These are phyloP conservation scores for Fusarium nematophilum DNA, from an alignment of 2,329 filamentous ascomycete species.

Conservation along the genomic window DNA sequence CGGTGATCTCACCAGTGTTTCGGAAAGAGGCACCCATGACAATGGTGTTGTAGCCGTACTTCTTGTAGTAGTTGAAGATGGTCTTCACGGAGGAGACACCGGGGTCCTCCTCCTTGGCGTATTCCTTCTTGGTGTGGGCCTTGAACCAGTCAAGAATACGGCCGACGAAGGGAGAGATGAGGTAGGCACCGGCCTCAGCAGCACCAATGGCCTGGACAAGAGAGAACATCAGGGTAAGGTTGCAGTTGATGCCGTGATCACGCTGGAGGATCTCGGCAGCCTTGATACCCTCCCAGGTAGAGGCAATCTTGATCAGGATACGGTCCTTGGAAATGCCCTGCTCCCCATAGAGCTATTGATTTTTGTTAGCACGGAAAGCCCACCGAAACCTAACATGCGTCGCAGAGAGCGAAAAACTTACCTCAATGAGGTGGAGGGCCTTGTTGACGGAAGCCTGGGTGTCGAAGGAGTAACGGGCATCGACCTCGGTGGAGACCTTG, in stretches of 20 bases:
- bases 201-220: slow-evolving; percentile 92
- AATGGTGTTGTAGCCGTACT: slow-evolving; percentile 98
- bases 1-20: slow-evolving; percentile 95
- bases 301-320: slow-evolving; percentile 97
- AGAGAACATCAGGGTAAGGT: slow-evolving; percentile 99
- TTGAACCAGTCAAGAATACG: slow-evolving; percentile 99
- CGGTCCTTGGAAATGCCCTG: slow-evolving; percentile 93
- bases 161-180: slow-evolving; percentile 99
- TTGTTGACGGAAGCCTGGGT: slow-evolving; percentile 92
- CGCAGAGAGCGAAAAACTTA: slow-evolving; percentile 56
- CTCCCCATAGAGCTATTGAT: slow-evolving; percentile 88
- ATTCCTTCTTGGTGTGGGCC: slow-evolving; percentile 93
- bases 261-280: slow-evolving; percentile 96
- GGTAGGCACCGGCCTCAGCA: slow-evolving; percentile 94
- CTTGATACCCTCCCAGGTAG: slow-evolving; percentile 99
- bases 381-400: slow-evolving; percentile 10
- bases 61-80: slow-evolving; percentile 99
- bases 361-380: slow-evolving; percentile 17
- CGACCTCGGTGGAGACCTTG: slow-evolving; percentile 99
- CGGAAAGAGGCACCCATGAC: slow-evolving; percentile 99
- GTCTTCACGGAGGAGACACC: slow-evolving; percentile 92
- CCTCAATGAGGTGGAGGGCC: slow-evolving; percentile 96
- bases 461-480: slow-evolving; percentile 95
- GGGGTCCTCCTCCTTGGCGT: slow-evolving; percentile 88
- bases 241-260: slow-evolving; percentile 97